phyloP scores from a whole-genome alignment of 805 yeast species.

The Metschnikowia similis region DNA sequence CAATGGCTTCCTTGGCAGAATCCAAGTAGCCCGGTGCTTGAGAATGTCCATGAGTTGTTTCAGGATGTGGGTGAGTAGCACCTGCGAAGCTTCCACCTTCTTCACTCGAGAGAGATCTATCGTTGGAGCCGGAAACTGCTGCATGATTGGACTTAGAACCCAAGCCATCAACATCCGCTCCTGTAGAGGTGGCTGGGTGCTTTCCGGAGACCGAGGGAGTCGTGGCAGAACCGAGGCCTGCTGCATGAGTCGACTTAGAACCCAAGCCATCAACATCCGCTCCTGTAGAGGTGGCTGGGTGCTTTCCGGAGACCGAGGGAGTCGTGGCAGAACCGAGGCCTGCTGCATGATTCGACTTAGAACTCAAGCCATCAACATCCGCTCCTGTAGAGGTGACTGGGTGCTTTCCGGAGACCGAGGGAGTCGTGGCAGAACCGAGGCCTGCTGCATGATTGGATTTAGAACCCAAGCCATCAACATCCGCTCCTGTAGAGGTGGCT shows the following conservation, averaged over 20 bases:
- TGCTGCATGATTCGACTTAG: too few relatives aligned
- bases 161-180: background rate
- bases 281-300: background rate
- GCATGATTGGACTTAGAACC: background rate
- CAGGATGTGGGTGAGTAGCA: conserved; percentile 1
- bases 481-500: too few relatives aligned
- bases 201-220: conserved; percentile 12
- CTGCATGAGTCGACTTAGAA: too few relatives aligned
- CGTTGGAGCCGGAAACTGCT: background rate
- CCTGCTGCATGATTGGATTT: too few relatives aligned
- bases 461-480: too few relatives aligned
- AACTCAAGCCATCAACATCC: too few relatives aligned
- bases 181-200: background rate
- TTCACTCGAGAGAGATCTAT: background rate
- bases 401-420: too few relatives aligned
- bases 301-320: too few relatives aligned
- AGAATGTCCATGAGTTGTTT: background rate
- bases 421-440: too few relatives aligned
- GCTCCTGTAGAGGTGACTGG: too few relatives aligned
- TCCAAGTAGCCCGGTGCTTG: conserved; percentile 7
- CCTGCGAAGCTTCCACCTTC: background rate
- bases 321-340: too few relatives aligned
- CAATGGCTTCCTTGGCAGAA: conserved; percentile 15
- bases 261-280: conserved; percentile 4
- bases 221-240: conserved; percentile 2